Conservation (phyloP, 2,329 filamentous ascomycete genomes). For the Pseudophaeomoniella oleicola region DNA sequence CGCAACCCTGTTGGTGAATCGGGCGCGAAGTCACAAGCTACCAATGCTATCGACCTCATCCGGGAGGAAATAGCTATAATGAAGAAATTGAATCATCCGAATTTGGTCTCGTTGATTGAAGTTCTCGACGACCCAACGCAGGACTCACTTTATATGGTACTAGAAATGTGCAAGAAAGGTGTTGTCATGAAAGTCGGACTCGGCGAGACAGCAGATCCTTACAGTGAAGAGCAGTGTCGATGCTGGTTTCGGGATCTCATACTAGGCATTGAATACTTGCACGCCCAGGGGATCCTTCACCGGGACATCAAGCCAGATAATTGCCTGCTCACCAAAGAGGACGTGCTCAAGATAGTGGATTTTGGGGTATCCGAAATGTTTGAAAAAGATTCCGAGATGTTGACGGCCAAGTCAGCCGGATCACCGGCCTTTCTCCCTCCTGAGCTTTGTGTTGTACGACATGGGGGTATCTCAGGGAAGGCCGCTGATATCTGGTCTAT, state of each 20-base stretch:
- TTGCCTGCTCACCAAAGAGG: conserved; percentile 72
- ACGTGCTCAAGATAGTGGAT: conserved; percentile 92
- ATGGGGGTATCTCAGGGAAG: conserved; percentile 74
- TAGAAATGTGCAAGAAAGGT: conserved; percentile 98
- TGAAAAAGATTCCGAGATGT: conserved; percentile 74
- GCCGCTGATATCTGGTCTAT: conserved; percentile 97
- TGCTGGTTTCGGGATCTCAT: conserved; percentile 93
- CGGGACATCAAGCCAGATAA: conserved; percentile 98
- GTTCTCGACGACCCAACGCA: conserved; percentile 91
- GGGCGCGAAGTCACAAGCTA: conserved; percentile 32
- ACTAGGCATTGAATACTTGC: conserved; percentile 86
- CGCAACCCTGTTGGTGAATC: conserved; percentile 36
- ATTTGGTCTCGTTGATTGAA: conserved; percentile 85
- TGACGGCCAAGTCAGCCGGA: conserved; percentile 80
- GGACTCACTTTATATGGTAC: conserved; percentile 94
- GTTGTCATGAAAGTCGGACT: conserved; percentile 92
- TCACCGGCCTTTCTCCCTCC: conserved; percentile 91
- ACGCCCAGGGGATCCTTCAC: conserved; percentile 88
- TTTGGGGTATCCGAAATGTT: conserved; percentile 99
- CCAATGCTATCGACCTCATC: conserved; percentile 71
- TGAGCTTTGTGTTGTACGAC: conserved; percentile 74
- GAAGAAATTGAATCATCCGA: conserved; percentile 94
- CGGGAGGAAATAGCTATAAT: conserved; percentile 96
- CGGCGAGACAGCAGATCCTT: conserved; percentile 69
- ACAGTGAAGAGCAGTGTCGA: conserved; percentile 66